These are phyloP conservation scores for Phytophthora capsici DNA, from an alignment of 352 stramenopile species.

Conservation along the genomic window DNA sequence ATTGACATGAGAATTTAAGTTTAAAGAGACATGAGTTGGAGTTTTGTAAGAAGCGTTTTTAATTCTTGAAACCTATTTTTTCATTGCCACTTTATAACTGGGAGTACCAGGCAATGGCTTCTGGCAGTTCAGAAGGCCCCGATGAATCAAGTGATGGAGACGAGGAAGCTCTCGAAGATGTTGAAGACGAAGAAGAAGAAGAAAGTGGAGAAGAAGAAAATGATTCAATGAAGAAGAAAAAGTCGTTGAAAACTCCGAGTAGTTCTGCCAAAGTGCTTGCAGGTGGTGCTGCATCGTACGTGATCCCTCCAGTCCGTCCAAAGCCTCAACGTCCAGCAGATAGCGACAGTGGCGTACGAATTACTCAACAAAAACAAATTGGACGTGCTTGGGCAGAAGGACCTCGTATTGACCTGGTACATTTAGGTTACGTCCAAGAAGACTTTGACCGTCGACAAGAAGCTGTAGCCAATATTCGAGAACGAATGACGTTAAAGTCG, in stretches of 20 bases:
- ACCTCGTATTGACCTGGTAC: conserved; percentile 67
- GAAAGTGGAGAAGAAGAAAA: conserved; percentile 26
- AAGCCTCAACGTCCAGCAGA: conserved; percentile 38
- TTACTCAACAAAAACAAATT: conserved; percentile 70
- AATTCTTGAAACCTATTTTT: conserved; percentile 36
- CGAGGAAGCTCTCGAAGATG: conserved; percentile 27
- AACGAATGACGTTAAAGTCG: conserved; percentile 65
- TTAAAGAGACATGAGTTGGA: conserved; percentile 23
- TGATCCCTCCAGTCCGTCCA: conserved; percentile 27
- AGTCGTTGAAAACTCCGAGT: conserved; percentile 13
- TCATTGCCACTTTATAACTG: neutral
- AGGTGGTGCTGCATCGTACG: conserved; percentile 33
- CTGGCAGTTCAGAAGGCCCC: neutral
- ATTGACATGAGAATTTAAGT: conserved; percentile 10
- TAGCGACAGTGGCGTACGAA: conserved; percentile 23
- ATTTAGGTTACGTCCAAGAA: conserved; percentile 72
- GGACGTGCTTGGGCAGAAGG: conserved; percentile 68
- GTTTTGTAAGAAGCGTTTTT: neutral
- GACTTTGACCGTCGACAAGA: conserved; percentile 68
- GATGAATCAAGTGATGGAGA: conserved; percentile 27
- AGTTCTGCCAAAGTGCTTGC: conserved; percentile 32
- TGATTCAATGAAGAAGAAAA: conserved; percentile 15
- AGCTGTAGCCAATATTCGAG: conserved; percentile 61
- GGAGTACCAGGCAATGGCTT: conserved; percentile 2
- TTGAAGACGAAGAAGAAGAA: conserved; percentile 20